Evolutionary conservation across 192 early-diverging fungal species (phyloP).

Genomic region (Ambispora gerdemannii): DNA sequence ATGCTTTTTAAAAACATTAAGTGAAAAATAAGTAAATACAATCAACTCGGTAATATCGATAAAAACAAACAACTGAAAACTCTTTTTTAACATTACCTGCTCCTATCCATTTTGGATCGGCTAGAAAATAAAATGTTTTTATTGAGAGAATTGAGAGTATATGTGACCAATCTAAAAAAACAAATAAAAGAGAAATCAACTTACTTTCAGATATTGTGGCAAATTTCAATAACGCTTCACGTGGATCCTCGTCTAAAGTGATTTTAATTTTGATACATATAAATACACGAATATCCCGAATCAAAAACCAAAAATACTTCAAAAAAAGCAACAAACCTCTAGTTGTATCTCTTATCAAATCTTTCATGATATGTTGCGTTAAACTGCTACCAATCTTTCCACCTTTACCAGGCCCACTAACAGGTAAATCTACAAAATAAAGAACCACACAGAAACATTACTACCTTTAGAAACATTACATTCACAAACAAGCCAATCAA

Average conservation of each 20-base stretch:
- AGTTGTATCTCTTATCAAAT: slow-evolving; percentile 64
- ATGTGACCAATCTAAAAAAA: background rate
- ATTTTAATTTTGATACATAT: too few species aligned
- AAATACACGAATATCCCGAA: slow-evolving; percentile 28
- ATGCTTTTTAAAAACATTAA: slow-evolving; percentile 54
- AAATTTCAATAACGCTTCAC: slow-evolving; percentile 87
- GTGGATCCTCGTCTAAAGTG: slow-evolving; percentile 82
- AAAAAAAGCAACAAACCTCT: slow-evolving; percentile 36
- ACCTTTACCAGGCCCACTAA: slow-evolving; percentile 77
- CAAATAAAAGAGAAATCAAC: background rate
- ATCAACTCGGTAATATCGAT: background rate
- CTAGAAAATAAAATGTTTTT: slow-evolving; percentile 4
- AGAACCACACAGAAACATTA: background rate
- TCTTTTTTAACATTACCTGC: slow-evolving; percentile 32
- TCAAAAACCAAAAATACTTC: slow-evolving; percentile 2
- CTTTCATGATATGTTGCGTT: slow-evolving; percentile 84
- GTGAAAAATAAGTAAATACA: background rate
- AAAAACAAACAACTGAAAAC: background rate
- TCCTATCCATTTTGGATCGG: slow-evolving; percentile 81
- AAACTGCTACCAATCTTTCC: slow-evolving; percentile 81
- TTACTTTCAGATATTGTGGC: slow-evolving; percentile 65
- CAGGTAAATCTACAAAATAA: slow-evolving; percentile 53
- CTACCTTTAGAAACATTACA: slow-evolving; percentile 17
- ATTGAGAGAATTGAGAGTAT: background rate
- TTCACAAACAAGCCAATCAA: too few species aligned